These are phyloP conservation scores for Mesembryanthemum crystallinum DNA, from an alignment of 148 eudicot species.

Conservation along the genomic window DNA sequence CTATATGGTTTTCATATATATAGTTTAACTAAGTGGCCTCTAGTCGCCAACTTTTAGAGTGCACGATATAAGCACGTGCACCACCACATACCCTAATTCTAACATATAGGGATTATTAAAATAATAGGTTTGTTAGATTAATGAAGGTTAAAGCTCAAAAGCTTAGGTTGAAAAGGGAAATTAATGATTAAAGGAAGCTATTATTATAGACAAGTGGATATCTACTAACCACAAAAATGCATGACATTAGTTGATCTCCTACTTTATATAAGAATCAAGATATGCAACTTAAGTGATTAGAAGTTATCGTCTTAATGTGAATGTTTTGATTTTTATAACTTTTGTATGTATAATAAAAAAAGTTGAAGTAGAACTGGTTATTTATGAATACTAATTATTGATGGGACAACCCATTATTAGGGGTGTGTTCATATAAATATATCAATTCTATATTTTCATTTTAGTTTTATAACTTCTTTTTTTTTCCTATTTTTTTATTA, in stretches of 20 bases:
- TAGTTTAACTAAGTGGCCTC: background rate
- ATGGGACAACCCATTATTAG: no score
- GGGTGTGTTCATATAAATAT: no score
- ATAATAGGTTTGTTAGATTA: background rate
- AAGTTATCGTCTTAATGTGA: no score
- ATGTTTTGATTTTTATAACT: no score
- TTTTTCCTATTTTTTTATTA: no score
- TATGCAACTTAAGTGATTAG: background rate
- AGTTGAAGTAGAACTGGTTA: no score
- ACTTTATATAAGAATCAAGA: background rate
- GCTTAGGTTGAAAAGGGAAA: conserved; percentile 14
- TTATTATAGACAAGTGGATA: conserved; percentile 18
- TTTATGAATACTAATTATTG: no score
- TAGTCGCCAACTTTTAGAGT: background rate
- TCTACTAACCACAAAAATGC: background rate
- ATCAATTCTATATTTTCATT: no score
- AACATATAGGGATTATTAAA: conserved; percentile 11
- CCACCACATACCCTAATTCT: background rate
- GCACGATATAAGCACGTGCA: conserved; percentile 30
- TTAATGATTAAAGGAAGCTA: conserved; percentile 26
- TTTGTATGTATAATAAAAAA: no score
- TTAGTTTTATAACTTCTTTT: no score
- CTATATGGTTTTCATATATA: background rate
- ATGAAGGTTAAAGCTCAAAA: conserved; percentile 6
- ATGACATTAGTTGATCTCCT: background rate